These are phyloP conservation scores for Fomitiporia mediterranea DNA, from an alignment of 1,284 basidiomycete genomes.

Conservation along the genomic window DNA sequence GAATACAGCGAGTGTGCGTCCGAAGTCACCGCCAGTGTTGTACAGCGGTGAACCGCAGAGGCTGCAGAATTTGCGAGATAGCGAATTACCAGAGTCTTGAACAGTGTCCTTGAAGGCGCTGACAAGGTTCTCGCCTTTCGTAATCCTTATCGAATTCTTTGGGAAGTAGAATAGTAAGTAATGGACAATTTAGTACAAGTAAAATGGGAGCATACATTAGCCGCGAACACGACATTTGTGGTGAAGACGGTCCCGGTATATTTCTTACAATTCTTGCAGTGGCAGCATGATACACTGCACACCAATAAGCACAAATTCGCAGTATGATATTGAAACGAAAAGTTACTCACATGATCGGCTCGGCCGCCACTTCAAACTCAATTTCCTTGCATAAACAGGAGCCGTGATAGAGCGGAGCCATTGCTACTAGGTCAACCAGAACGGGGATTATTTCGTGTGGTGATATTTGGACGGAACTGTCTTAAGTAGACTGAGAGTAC, in stretches of 20 bases:
- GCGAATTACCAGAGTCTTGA: constrained; percentile 22
- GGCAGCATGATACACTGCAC: constrained; percentile 20
- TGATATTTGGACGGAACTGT: background rate
- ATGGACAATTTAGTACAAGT: background rate
- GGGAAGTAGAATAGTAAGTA: background rate
- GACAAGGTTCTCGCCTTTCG: constrained; percentile 18
- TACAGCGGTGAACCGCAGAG: constrained; percentile 21
- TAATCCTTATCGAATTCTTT: constrained; percentile 3
- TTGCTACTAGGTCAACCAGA: background rate
- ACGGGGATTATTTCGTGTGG: background rate
- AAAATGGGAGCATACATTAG: constrained; percentile 6
- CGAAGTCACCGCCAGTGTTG: constrained; percentile 8
- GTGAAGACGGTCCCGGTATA: constrained; percentile 24
- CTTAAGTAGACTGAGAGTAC: background rate
- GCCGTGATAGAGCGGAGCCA: constrained; percentile 10
- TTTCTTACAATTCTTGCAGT: constrained; percentile 23
- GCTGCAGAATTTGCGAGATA: constrained; percentile 21
- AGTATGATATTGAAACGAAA: background rate
- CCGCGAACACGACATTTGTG: constrained; percentile 22
- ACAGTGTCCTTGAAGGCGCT: constrained; percentile 17
- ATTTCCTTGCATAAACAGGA: constrained; percentile 22
- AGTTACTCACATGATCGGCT: constrained; percentile 18
- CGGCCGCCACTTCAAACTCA: constrained; percentile 18
- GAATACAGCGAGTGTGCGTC: constrained; percentile 20
- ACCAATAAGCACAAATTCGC: background rate